Evolutionary conservation across 2,329 filamentous ascomycete genomes (phyloP), one percentile per base, ranked within the genome.

Genomic region (Sphaerulina vaccinii): DNA sequence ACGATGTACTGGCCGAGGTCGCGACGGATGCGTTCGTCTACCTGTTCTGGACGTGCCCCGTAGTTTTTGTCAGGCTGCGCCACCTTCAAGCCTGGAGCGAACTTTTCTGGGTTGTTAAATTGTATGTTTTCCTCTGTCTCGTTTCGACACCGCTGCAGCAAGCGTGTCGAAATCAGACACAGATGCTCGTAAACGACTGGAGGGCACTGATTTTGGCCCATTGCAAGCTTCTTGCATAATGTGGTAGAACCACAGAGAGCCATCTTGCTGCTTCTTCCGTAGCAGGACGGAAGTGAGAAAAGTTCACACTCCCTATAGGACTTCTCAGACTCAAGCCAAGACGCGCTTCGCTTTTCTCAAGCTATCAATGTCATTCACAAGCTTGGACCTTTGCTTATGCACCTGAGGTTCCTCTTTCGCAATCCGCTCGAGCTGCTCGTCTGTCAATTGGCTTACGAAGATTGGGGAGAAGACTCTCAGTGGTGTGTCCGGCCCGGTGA

Each of bases 1-100:
- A 37, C 32, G 19, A 46, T 46, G n/a, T 46, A 46, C 8, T 43
- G 10, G 24, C 50, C 43, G 16, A 71, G 63, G 24, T 62, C 24
- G 24, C 24, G 5, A 10, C 24, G 24, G 38, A 41, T 11, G 23
- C n/a, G n/a, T 19, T 41, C n/a, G n/a, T 41, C 38, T 3, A 41
- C 38, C 23, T 41, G n/a, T 23, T 41, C 38, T 41, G n/a, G 38
- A 41, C 38, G 38, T 41, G n/a, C 18, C 23, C 38, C n/a, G n/a
- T 41, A 41, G 18, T 41, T 21, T 19, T 41, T 41, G 23, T 41
- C n/a, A 11, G 38, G 19, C 23, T 41, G n/a, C 13, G 38, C 38
- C n/a, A 19, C 23, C 23, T 23, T 23, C 23, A 41, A 41, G 16
- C 19, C 23, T 22, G 38, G n/a, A 41, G 8, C 18, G 23, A 41